These are phyloP conservation scores for Eutrema salsugineum DNA, from an alignment of 441 rosid genomes.

Conservation along the genomic window DNA sequence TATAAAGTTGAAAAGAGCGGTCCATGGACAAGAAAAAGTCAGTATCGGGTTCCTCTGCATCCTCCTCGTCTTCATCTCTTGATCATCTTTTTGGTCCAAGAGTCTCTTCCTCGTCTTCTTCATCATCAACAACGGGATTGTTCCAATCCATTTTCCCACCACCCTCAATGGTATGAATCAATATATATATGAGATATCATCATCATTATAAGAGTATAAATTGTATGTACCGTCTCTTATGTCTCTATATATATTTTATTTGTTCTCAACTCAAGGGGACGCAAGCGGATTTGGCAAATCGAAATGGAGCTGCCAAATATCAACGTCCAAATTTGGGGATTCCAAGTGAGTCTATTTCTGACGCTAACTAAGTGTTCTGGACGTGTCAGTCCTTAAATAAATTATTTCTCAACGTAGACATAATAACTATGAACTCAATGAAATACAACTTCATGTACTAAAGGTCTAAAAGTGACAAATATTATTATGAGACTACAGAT, in stretches of 20 bases:
- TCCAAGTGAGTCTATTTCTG: conserved; percentile 21
- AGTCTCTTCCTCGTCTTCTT: conserved; percentile 23
- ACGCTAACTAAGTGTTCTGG: not conserved
- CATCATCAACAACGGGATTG: conserved; percentile 30
- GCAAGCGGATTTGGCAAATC: conserved; percentile 17
- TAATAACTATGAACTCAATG: not conserved
- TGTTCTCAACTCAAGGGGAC: conserved; percentile 16
- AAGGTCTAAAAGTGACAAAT: not conserved
- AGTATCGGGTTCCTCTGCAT: conserved; percentile 22
- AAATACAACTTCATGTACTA: not conserved
- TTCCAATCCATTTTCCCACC: conserved; percentile 33
- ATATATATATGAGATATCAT: not conserved
- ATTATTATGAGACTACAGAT: conserved; percentile 12
- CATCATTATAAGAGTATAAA: not conserved
- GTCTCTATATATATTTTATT: not conserved
- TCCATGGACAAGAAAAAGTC: conserved; percentile 34
- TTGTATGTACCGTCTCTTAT: not conserved
- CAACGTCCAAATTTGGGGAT: conserved; percentile 7
- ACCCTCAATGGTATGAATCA: conserved; percentile 19
- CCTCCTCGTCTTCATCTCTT: conserved; percentile 26
- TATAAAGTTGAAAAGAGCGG: conserved; percentile 11
- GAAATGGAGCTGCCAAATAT: conserved; percentile 13
- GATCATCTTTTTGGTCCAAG: conserved; percentile 38
- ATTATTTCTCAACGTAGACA: not conserved
- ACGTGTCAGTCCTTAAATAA: not conserved